phyloP scores from a whole-genome alignment of 306 rosid species.

The Pyrus bretschneideri region DNA sequence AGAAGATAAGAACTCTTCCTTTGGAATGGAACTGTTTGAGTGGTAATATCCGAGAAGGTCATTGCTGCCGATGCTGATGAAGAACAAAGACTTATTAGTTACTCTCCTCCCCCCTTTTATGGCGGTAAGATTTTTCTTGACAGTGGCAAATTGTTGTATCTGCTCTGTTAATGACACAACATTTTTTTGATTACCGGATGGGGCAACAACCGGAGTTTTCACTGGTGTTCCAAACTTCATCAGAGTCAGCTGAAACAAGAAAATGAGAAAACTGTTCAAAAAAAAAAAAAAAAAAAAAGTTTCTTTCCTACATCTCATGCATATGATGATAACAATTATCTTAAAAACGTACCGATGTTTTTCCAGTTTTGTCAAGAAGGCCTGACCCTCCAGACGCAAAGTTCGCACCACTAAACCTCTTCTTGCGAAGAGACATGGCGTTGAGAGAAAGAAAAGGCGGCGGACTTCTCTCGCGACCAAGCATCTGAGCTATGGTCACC shows the following conservation, averaged over 20 bases:
- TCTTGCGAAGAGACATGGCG: not conserved
- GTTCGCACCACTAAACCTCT: slow-evolving; percentile 14
- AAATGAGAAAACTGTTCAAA: not conserved
- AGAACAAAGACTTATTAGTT: slow-evolving; percentile 18
- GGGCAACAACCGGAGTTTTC: not conserved
- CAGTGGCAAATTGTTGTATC: slow-evolving; percentile 7
- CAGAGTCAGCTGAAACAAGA: not conserved
- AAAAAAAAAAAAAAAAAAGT: not conserved
- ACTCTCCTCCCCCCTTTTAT: slow-evolving; percentile 3
- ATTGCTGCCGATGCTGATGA: slow-evolving; percentile 26
- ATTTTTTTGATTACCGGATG: not conserved
- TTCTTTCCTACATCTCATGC: not conserved
- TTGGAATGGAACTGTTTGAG: slow-evolving; percentile 3
- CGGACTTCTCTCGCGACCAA: slow-evolving; percentile 20
- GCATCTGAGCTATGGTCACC: slow-evolving; percentile 6
- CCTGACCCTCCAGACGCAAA: slow-evolving; percentile 32
- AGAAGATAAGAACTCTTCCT: not conserved
- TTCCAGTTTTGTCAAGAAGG: slow-evolving; percentile 20
- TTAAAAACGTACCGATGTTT: not conserved
- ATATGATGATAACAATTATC: not conserved
- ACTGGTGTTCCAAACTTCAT: slow-evolving; percentile 1
- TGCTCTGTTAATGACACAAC: slow-evolving; percentile 15
- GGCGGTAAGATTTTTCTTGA: not conserved
- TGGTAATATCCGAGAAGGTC: slow-evolving; percentile 17
- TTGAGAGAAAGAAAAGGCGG: slow-evolving; percentile 21